Evolutionary conservation across 805 yeast species (phyloP).

Genomic region (Candida verbasci): DNA sequence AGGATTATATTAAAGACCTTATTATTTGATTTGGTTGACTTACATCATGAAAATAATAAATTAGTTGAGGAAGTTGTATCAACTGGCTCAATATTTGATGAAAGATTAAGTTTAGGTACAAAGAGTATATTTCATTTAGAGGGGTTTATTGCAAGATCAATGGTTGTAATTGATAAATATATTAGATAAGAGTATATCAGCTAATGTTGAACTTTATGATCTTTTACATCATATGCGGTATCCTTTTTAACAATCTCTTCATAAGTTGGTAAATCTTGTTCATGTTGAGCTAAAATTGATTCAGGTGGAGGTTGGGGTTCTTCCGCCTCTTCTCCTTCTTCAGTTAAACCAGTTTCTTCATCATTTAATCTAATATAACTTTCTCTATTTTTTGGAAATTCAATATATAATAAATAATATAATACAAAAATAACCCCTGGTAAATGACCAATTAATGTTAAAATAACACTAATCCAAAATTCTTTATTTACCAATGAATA

Average conservation of each 20-base stretch:
- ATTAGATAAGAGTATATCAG: too few species aligned
- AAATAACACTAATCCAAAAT: constrained; percentile 25
- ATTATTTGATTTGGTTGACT: constrained; percentile 41
- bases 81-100: constrained; percentile 70
- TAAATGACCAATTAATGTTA: constrained; percentile 28
- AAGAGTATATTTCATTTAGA: constrained; percentile 93
- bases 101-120: constrained; percentile 77
- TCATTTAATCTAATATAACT: constrained; percentile 12
- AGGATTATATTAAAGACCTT: constrained; percentile 64
- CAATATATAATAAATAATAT: too few species aligned
- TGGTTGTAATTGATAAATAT: constrained; percentile 63
- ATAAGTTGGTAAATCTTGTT: constrained; percentile 9
- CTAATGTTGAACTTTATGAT: constrained; percentile 29
- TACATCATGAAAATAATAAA: constrained; percentile 5
- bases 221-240: too few species aligned
- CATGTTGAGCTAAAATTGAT: constrained; percentile 17
- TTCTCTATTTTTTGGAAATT: neutral
- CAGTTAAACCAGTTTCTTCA: constrained; percentile 14
- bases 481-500: constrained; percentile 30
- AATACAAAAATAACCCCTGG: constrained; percentile 34
- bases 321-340: too few species aligned
- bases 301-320: too few species aligned
- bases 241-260: constrained; percentile 19
- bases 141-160: constrained; percentile 84
- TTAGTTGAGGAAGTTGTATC: constrained; percentile 48